phyloP scores from a whole-genome alignment of 805 yeast genomes.

The Yarrowia sp. region DNA sequence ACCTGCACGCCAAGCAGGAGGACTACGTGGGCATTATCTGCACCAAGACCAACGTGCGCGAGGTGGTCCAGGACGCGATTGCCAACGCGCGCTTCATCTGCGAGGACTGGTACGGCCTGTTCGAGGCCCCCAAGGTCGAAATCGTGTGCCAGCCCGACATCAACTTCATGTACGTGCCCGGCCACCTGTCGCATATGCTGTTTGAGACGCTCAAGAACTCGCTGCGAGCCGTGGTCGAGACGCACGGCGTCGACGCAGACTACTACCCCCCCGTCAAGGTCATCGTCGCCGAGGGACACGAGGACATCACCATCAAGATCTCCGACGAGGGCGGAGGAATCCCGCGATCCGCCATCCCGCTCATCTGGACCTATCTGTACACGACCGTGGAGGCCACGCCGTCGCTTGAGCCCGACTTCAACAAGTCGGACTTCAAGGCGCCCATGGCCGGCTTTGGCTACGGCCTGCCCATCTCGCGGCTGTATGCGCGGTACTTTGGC shows the following conservation, averaged over 20 bases:
- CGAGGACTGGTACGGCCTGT: conserved; percentile 83
- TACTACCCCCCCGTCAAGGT: conserved; percentile 81
- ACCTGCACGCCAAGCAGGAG: conserved; percentile 54
- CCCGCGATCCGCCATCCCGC: conserved; percentile 75
- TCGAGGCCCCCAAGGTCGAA: conserved; percentile 81
- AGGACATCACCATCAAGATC: conserved; percentile 85
- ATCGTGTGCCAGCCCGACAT: conserved; percentile 73
- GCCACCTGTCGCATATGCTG: conserved; percentile 86
- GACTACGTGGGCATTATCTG: conserved; percentile 89
- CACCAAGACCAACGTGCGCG: conserved; percentile 77
- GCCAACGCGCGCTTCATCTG: conserved; percentile 89
- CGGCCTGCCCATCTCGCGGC: conserved; percentile 80
- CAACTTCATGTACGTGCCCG: conserved; percentile 88
- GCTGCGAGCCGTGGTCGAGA: conserved; percentile 83
- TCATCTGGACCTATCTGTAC: conserved; percentile 88
- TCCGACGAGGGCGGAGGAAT: conserved; percentile 95
- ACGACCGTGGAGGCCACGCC: conserved; percentile 81
- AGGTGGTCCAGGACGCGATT: conserved; percentile 81
- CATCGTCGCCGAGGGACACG: conserved; percentile 83
- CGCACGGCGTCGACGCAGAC: conserved; percentile 63
- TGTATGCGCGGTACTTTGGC: conserved; percentile 86
- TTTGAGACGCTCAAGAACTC: conserved; percentile 87
- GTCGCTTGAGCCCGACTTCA: conserved; percentile 54
- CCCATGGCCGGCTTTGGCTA: conserved; percentile 96
- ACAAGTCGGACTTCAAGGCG: conserved; percentile 68